Evolutionary conservation across 2,329 filamentous ascomycete species (phyloP).

Genomic region (Fusarium ambrosium): DNA sequence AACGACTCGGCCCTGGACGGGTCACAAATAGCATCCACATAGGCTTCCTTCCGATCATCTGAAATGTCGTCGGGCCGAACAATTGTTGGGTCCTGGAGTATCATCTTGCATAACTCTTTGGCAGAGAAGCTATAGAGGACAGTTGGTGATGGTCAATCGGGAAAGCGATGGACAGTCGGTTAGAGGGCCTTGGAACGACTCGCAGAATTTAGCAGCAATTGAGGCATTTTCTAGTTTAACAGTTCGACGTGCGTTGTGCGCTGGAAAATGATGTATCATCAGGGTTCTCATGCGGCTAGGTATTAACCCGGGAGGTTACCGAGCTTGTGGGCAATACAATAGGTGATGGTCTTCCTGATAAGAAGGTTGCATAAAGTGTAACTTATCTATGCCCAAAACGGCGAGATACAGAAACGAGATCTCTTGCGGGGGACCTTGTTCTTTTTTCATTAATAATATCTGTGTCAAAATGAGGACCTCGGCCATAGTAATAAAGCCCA

Average conservation of each 20-base stretch:
- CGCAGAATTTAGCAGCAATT: neutral
- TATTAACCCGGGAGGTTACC: neutral
- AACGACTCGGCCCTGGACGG: neutral
- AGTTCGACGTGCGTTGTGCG: neutral
- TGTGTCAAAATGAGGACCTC: too few species aligned
- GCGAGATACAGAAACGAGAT: neutral
- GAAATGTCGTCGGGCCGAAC: neutral
- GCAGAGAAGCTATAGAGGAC: neutral
- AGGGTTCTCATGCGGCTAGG: neutral
- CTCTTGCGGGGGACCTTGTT: neutral
- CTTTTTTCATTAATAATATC: too few species aligned
- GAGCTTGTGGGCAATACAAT: neutral
- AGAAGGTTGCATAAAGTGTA: neutral
- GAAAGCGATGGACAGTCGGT: neutral
- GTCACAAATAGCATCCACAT: neutral
- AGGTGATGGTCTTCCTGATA: neutral
- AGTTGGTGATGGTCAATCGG: neutral
- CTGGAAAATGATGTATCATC: constrained; percentile 1
- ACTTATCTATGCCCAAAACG: neutral
- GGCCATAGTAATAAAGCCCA: too few species aligned
- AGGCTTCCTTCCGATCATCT: neutral
- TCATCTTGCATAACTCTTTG: neutral
- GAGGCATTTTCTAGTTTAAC: neutral
- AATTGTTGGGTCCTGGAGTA: neutral
- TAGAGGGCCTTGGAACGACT: neutral